Percentiles rank a stretch among this genome's conserved stretches.
Conservation (phyloP, 345 rosid genomes). For the Alliaria petiolata region DNA sequence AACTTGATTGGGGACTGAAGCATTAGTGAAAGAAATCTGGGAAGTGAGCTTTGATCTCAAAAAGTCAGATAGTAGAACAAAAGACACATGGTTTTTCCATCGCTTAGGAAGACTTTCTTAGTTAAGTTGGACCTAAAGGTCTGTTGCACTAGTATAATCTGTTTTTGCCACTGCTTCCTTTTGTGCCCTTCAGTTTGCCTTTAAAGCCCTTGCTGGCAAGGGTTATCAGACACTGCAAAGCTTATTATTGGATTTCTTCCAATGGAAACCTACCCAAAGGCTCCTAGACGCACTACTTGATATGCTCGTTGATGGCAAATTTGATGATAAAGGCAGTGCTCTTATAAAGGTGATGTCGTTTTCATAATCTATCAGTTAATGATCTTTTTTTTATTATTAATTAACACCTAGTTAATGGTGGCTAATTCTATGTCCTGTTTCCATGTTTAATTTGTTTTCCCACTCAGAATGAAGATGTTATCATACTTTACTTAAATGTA, state of each 20-base stretch:
- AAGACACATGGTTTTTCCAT: neutral
- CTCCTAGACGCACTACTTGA: slow-evolving; percentile 84
- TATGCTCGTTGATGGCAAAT: slow-evolving; percentile 97
- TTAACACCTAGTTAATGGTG: slow-evolving; percentile 21
- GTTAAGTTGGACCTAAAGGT: neutral
- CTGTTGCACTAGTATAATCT: slow-evolving; percentile 5
- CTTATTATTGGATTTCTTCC: slow-evolving; percentile 82
- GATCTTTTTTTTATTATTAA: neutral
- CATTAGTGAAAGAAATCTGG: neutral
- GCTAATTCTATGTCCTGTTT: slow-evolving; percentile 21
- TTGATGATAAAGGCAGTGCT: slow-evolving; percentile 60
- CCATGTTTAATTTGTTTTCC: slow-evolving; percentile 17
- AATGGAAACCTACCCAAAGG: slow-evolving; percentile 71
- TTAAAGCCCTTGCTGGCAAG: slow-evolving; percentile 88
- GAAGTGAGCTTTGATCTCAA: slow-evolving; percentile 9
- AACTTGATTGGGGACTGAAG: slow-evolving; percentile 1
- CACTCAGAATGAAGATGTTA: slow-evolving; percentile 91
- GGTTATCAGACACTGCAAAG: slow-evolving; percentile 90
- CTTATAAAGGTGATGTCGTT: slow-evolving; percentile 59
- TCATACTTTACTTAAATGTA: slow-evolving; percentile 78
- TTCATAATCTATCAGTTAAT: neutral
- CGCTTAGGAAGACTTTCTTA: neutral
- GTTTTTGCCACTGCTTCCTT: slow-evolving; percentile 5
- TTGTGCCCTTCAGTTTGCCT: slow-evolving; percentile 56
- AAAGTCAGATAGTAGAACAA: neutral